Conservation (phyloP, 1,284 basidiomycete species). For the Microbotryum lychnidis-dioicae region DNA sequence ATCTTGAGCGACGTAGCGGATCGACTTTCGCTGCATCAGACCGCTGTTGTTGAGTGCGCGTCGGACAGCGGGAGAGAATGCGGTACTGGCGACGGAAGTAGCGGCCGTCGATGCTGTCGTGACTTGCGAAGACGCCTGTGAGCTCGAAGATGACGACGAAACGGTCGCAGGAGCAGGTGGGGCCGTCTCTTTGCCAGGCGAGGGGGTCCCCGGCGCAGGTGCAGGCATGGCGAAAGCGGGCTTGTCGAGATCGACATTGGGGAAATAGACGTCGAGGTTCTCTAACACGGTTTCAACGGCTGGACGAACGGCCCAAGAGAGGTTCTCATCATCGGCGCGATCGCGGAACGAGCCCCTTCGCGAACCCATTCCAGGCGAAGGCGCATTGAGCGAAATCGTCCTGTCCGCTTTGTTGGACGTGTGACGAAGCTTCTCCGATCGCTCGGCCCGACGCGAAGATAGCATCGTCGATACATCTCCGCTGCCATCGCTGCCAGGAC, state of each 20-base stretch:
- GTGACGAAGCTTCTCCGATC: neutral
- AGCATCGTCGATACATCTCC: neutral
- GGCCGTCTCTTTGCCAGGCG: constrained; percentile 10
- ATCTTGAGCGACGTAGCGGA: constrained; percentile 75
- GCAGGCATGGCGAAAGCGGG: constrained; percentile 76
- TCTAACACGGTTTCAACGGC: constrained; percentile 90
- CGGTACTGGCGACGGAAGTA: neutral
- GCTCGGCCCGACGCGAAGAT: neutral
- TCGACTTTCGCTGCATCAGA: constrained; percentile 67
- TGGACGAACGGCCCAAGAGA: constrained; percentile 59
- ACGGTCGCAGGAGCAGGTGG: constrained; percentile 15
- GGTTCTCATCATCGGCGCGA: constrained; percentile 29
- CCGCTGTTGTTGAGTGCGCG: constrained; percentile 36
- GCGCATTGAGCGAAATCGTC: constrained; percentile 3
- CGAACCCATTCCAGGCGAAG: constrained; percentile 5
- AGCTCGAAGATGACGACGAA: constrained; percentile 37
- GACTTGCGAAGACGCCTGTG: constrained; percentile 26
- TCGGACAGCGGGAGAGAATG: constrained; percentile 10
- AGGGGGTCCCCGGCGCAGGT: constrained; percentile 58
- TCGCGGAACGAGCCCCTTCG: constrained; percentile 26
- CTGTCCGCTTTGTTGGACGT: neutral
- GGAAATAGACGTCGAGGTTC: constrained; percentile 89
- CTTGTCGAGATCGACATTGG: constrained; percentile 89
- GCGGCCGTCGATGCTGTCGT: constrained; percentile 6
- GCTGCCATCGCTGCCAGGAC: neutral